A percentile compares a stretch with the other conserved stretches of the same genome.
Conservation (phyloP, 2,329 filamentous ascomycete genomes). For the Elsinoe ampelina region DNA sequence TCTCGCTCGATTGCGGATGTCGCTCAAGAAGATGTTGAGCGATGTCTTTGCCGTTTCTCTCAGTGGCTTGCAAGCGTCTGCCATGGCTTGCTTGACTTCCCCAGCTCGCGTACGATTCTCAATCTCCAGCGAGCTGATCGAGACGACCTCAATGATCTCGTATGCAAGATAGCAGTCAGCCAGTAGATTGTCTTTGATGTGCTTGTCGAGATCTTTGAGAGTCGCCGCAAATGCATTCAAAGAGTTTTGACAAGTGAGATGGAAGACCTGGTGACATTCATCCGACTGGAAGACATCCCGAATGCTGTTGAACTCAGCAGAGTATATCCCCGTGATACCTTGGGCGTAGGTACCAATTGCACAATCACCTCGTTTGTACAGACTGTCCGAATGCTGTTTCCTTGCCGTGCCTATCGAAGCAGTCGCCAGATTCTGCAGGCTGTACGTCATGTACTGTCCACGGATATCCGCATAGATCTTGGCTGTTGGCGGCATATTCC, state of each 20-base stretch:
- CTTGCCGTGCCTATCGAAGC: slow-evolving; percentile 71
- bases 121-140: slow-evolving; percentile 65
- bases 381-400: slow-evolving; percentile 66
- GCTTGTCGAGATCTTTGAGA: slow-evolving; percentile 75
- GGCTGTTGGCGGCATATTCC: slow-evolving; percentile 53
- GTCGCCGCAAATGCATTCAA: slow-evolving; percentile 78
- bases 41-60: slow-evolving; percentile 87
- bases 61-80: slow-evolving; percentile 78
- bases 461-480: slow-evolving; percentile 79
- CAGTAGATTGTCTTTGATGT: slow-evolving; percentile 75
- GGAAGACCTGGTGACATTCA: slow-evolving; percentile 72
- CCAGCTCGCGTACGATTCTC: slow-evolving; percentile 62
- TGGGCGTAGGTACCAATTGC: slow-evolving; percentile 84
- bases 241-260: slow-evolving; percentile 66
- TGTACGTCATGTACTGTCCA: slow-evolving; percentile 74
- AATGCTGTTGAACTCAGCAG: slow-evolving; percentile 85
- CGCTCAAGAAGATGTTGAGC: slow-evolving; percentile 71
- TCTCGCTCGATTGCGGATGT: slow-evolving; percentile 62
- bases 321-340: slow-evolving; percentile 76
- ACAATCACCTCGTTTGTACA: slow-evolving; percentile 82
- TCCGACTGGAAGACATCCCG: slow-evolving; percentile 76
- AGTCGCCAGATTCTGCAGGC: slow-evolving; percentile 74
- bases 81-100: slow-evolving; percentile 72
- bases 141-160: slow-evolving; percentile 87
- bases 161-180: slow-evolving; percentile 94